These are phyloP conservation scores for Termitomyces sp. DNA, from an alignment of 768 basidiomycete genomes.

Conservation along the genomic window DNA sequence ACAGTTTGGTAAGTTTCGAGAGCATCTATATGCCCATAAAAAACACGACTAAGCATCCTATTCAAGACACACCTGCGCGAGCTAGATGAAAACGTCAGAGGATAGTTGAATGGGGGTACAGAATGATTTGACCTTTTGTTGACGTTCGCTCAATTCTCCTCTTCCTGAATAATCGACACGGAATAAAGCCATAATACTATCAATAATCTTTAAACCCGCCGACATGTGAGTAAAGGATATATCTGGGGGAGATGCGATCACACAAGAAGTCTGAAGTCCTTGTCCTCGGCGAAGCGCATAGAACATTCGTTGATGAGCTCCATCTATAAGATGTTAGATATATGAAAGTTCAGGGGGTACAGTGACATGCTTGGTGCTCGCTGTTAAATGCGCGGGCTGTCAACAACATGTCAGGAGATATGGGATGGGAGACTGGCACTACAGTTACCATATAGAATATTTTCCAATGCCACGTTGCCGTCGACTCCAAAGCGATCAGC, in stretches of 20 bases:
- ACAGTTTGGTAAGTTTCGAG: constrained; percentile 83
- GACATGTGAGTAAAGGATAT: constrained; percentile 7
- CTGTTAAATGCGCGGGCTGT: constrained; percentile 86
- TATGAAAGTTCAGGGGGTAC: not conserved
- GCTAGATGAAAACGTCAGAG: constrained; percentile 36
- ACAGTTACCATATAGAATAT: constrained; percentile 76
- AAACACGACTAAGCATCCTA: not conserved
- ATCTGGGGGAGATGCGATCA: not conserved
- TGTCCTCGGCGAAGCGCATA: constrained; percentile 84
- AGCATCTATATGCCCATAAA: constrained; percentile 55
- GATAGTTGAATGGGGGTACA: constrained; percentile 7
- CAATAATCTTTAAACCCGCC: constrained; percentile 61
- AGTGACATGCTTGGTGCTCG: constrained; percentile 69
- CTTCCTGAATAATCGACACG: constrained; percentile 90
- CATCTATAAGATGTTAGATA: constrained; percentile 46
- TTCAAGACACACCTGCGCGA: constrained; percentile 60
- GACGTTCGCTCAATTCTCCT: constrained; percentile 91
- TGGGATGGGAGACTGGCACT: not conserved
- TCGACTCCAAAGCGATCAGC: constrained; percentile 95
- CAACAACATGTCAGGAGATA: constrained; percentile 9
- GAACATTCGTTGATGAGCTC: constrained; percentile 89
- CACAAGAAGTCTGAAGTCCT: constrained; percentile 72
- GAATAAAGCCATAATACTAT: constrained; percentile 97
- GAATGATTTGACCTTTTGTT: constrained; percentile 63
- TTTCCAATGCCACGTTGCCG: constrained; percentile 79